A percentile compares a stretch with the other conserved stretches of the same genome.
Conservation (phyloP, 1,284 basidiomycete genomes). For the Puccinia triticina region DNA sequence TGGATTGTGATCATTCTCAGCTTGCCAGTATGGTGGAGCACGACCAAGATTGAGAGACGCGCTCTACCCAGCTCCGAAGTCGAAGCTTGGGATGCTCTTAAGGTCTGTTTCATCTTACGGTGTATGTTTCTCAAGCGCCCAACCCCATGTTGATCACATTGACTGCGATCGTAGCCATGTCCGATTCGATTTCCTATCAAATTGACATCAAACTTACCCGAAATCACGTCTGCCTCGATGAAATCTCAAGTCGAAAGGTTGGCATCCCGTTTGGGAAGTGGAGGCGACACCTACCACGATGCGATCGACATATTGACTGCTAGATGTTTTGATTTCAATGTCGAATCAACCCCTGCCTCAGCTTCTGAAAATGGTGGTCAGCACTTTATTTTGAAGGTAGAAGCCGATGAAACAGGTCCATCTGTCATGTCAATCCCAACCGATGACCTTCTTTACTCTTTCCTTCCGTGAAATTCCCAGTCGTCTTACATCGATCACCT, state of each 20-base stretch:
- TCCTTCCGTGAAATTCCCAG: not conserved
- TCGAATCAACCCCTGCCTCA: not conserved
- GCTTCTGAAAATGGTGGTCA: constrained; percentile 16
- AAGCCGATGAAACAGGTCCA: not conserved
- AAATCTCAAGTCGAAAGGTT: constrained; percentile 22
- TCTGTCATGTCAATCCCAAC: not conserved
- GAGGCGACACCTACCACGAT: not conserved
- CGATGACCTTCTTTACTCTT: not conserved
- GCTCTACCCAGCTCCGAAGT: constrained; percentile 72
- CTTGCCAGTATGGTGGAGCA: constrained; percentile 83
- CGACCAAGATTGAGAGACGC: constrained; percentile 80
- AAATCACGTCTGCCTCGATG: constrained; percentile 9
- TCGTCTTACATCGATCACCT: constrained; percentile 9
- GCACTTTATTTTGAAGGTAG: constrained; percentile 18
- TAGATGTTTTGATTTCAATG: constrained; percentile 37
- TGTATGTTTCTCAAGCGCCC: not conserved
- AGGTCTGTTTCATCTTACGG: constrained; percentile 4
- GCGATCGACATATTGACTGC: constrained; percentile 44
- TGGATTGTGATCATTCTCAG: constrained; percentile 73
- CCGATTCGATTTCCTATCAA: constrained; percentile 45
- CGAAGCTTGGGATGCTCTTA: constrained; percentile 62
- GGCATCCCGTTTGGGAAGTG: not conserved
- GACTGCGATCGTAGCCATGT: not conserved
- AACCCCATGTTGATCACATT: not conserved
- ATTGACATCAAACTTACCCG: not conserved